phyloP scores from a whole-genome alignment of 2,329 filamentous ascomycete genomes.

The Lecanicillium sp. region DNA sequence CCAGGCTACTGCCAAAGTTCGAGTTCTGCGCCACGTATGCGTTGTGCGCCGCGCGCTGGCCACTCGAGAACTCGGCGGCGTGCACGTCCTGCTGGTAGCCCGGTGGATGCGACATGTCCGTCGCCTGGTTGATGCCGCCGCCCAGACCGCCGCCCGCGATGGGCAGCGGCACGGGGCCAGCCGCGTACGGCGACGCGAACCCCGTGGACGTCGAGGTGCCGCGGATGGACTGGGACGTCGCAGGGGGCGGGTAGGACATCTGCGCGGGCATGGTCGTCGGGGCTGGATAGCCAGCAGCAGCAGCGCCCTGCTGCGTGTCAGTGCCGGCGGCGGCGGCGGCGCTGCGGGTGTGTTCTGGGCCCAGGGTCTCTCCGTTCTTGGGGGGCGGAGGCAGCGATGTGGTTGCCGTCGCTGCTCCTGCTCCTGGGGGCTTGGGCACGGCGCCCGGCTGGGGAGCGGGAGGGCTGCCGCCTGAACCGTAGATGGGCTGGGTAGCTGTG shows the following conservation, averaged over 20 bases:
- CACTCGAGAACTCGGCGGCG: conserved; percentile 44
- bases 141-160: conserved; percentile 17
- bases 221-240: conserved; percentile 13
- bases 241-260: background rate
- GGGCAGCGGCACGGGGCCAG: conserved; percentile 1
- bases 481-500: conserved; percentile 28
- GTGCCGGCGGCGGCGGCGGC: too few species aligned
- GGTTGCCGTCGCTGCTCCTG: conserved; percentile 12
- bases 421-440: conserved; percentile 37
- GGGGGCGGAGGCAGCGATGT: conserved; percentile 43
- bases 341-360: conserved; percentile 14
- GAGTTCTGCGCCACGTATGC: conserved; percentile 24
- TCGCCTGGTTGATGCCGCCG: conserved; percentile 19
- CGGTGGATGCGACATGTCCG: conserved; percentile 39
- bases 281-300: conserved; percentile 43
- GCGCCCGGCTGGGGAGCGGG: conserved; percentile 54
- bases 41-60: conserved; percentile 39
- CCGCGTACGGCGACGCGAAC: conserved; percentile 4
- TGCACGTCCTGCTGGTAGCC: conserved; percentile 53
- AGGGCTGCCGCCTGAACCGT: conserved; percentile 44
- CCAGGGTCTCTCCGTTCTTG: conserved; percentile 39
- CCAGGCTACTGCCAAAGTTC: conserved; percentile 18
- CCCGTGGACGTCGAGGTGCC: conserved; percentile 33
- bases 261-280: conserved; percentile 37
- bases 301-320: conserved; percentile 38